Evolutionary conservation across 345 rosid species (phyloP), one percentile per base, ranked within the genome.

Genomic region (Euphorbia peplus): DNA sequence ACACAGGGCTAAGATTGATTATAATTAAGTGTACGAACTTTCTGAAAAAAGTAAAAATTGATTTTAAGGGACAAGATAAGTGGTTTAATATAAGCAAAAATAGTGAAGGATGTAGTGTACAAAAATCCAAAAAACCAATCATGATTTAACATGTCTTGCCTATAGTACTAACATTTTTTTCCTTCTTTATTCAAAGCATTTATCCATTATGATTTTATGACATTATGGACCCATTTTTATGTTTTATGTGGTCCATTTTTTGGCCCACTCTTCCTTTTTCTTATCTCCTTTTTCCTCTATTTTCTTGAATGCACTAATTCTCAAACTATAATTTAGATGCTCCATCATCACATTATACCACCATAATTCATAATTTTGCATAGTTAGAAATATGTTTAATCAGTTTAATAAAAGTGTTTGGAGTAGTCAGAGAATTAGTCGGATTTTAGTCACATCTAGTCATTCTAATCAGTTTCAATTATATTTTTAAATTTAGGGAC

Each of bases 81-180:
- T 46, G 21, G 53, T 44, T 8, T 18, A 58, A 8, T 14, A 16
- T 8, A 26, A 28, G 62, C 14, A 29, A 8, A 26, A 42, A 29
- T 4, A 32, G 22, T 15, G 1, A 9, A 26, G 11, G 42, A 4
- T 4, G 41, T 1, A 57, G 62, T 57, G 12, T 6, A 57, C 62
- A 57, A 11, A 47, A 4, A 0, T 39, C 42, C 42, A 39, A 41
- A 19, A 39, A 63, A 63, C 69, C 63, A 71, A 71, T 71, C 74
- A 63, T 54, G 69, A 63, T 63, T 13, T n/a, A 71, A 71, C 64
- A 56, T 64, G 63, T 71, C 67, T 63, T 11, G 54, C 68, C n/a
- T n/a, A n/a, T n/a, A n/a, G n/a, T 19, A 26, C 54, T 26, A n/a
- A n/a, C 32, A 12, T 18, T 53, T 15, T 37, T 28, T 64, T 12